phyloP scores from a whole-genome alignment of 441 rosid genomes.

The Gossypium davidsonii region DNA sequence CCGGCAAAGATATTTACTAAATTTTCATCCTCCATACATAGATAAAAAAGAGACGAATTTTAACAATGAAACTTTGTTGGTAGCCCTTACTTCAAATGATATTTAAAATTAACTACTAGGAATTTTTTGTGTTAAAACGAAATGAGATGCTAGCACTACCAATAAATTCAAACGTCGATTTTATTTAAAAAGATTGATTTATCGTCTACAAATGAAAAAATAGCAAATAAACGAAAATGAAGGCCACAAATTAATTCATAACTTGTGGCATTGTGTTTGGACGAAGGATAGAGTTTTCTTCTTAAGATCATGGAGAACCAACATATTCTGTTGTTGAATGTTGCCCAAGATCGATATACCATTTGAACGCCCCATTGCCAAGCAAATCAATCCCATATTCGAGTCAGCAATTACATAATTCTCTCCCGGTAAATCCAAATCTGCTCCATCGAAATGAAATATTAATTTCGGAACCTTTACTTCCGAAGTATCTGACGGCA shows the following conservation, averaged over 20 bases:
- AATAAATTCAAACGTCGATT: neutral
- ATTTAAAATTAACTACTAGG: no score
- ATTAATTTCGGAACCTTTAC: conserved; percentile 61
- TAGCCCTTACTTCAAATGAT: no score
- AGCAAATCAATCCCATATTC: conserved; percentile 49
- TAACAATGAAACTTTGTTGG: no score
- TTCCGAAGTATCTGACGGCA: conserved; percentile 34
- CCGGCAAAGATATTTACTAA: no score
- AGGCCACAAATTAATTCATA: conserved; percentile 18
- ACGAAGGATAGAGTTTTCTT: conserved; percentile 62
- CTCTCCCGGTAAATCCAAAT: conserved; percentile 72
- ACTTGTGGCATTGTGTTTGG: conserved; percentile 53
- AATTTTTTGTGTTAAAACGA: no score
- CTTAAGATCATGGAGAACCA: conserved; percentile 65
- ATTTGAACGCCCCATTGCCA: conserved; percentile 77
- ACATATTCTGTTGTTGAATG: conserved; percentile 77
- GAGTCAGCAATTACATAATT: conserved; percentile 76
- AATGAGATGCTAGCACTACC: neutral
- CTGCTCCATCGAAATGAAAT: conserved; percentile 69
- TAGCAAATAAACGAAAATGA: neutral
- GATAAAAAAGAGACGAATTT: no score
- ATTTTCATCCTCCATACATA: no score
- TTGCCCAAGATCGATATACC: conserved; percentile 89
- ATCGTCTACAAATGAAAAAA: neutral
- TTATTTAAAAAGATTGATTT: neutral